Evolutionary conservation across 2,329 filamentous ascomycete species (phyloP), one percentile per base, ranked within the genome.

Genomic region (Onygenales sp.): DNA sequence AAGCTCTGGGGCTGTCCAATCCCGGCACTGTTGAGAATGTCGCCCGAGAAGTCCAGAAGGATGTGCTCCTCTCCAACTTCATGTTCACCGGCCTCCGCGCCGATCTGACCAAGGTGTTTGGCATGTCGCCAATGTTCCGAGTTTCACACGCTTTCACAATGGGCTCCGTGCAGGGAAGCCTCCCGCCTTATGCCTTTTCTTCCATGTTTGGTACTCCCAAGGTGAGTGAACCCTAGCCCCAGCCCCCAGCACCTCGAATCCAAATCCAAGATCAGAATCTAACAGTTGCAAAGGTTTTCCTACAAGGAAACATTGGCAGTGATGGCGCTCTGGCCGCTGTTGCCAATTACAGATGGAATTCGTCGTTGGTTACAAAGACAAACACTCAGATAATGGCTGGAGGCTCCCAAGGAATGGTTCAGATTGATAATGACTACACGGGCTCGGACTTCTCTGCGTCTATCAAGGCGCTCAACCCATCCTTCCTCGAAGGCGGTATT

Each of bases 81-180:
- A 94, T 93, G 84, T 97, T 98, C 78, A 87, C 88, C 44, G 93
- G 93, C 65, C 81, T 98, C 71, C 88, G 92, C 69, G 94, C 92
- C 70, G 93, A 98, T 73, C 78, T 97, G 69, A 96, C 90, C 69
- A 97, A 96, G 80, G 85, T 89, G 68, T 95, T 97, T 76, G 93
- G 90, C 80, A 83, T 95, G 70, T 83, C 85, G 54, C 93, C 93
- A 54, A 77, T 97, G 62, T 98, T 98, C 80, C 92, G 97, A 75
- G 87, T 96, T 63, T 96, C 92, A 60, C 93, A 98, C 76, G 88
- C 93, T 63, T 93, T 98, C 71, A 86, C 92, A 53, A 88, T 96
- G 82, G 92, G 93, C 63, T 82, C 81, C 43, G 89, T 95, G 74
- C 46, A 49, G 39, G 84, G 87, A 61, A 72, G 71, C 55, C 79